Percentiles rank a stretch among this genome's conserved stretches.
Conservation (phyloP, 495 filamentous ascomycete genomes). For the Saxophila tyrrhenica region DNA sequence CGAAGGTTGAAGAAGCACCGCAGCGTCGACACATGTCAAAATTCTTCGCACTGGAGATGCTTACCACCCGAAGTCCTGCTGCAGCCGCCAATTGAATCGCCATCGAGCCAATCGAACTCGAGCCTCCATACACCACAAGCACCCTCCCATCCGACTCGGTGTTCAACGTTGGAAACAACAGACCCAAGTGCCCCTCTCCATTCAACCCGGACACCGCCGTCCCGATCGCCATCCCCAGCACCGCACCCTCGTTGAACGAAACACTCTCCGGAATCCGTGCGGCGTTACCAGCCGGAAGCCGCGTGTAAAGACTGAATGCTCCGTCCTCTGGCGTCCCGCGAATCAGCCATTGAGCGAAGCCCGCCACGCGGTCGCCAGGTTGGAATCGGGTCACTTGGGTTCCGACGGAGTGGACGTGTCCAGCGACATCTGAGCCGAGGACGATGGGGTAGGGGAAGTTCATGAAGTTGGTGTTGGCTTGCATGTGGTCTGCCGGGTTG, state of each 20-base stretch:
- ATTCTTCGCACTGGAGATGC: slow-evolving; percentile 24
- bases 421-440: slow-evolving; percentile 16
- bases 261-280: slow-evolving; percentile 28
- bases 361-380: slow-evolving; percentile 36
- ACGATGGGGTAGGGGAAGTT: slow-evolving; percentile 4
- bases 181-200: slow-evolving; percentile 25
- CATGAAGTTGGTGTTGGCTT: not conserved
- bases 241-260: slow-evolving; percentile 30
- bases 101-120: slow-evolving; percentile 18
- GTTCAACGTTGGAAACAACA: slow-evolving; percentile 25
- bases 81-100: slow-evolving; percentile 24
- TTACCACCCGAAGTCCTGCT: slow-evolving; percentile 23
- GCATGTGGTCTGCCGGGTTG: slow-evolving; percentile 26
- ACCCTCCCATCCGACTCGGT: slow-evolving; percentile 15
- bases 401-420: slow-evolving; percentile 6
- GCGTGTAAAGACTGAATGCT: slow-evolving; percentile 24
- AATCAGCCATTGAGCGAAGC: slow-evolving; percentile 39
- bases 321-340: slow-evolving; percentile 34
- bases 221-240: slow-evolving; percentile 29
- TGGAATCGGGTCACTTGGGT: slow-evolving; percentile 27
- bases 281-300: slow-evolving; percentile 23
- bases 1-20: slow-evolving; percentile 27
- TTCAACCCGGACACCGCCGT: slow-evolving; percentile 29
- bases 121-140: slow-evolving; percentile 20
- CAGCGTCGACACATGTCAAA: slow-evolving; percentile 12